Conservation (phyloP, 1,139 yeast species). For the Yamadazyma sp. region DNA sequence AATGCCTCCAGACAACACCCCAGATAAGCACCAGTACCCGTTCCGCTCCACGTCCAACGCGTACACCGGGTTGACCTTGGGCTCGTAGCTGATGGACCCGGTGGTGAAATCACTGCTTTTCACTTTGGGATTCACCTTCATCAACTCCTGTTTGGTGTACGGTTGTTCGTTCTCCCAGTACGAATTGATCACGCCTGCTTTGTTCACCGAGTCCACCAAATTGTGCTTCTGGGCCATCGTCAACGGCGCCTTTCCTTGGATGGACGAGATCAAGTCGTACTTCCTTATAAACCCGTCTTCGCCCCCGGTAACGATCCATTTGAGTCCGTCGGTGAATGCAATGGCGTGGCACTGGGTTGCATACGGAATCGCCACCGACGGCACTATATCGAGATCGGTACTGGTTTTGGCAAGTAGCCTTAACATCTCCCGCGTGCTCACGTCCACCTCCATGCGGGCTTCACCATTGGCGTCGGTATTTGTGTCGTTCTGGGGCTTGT, state of each 20-base stretch:
- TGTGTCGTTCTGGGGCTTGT: background rate
- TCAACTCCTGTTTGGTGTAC: conserved; percentile 40
- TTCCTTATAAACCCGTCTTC: conserved; percentile 93
- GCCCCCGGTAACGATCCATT: conserved; percentile 92
- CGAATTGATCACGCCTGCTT: conserved; percentile 78
- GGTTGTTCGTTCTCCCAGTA: conserved; percentile 98
- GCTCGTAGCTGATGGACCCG: conserved; percentile 56
- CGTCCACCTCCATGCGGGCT: conserved; percentile 14
- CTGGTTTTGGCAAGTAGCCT: conserved; percentile 46
- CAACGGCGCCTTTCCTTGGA: conserved; percentile 85
- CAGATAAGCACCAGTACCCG: conserved; percentile 83
- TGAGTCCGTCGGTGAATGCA: conserved; percentile 78
- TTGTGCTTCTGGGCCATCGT: conserved; percentile 93
- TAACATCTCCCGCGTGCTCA: conserved; percentile 32
- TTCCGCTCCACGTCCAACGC: conserved; percentile 81
- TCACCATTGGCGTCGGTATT: conserved; percentile 2
- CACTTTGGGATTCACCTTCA: conserved; percentile 43
- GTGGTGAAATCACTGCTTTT: conserved; percentile 43
- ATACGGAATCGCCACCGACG: conserved; percentile 74
- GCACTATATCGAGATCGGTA: conserved; percentile 56
- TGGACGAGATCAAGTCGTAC: conserved; percentile 80
- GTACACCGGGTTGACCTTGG: conserved; percentile 78
- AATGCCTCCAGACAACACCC: conserved; percentile 83
- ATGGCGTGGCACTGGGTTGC: conserved; percentile 71
- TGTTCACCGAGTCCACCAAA: conserved; percentile 78